Percentiles rank a stretch among this genome's conserved stretches.
These are phyloP conservation scores for Pestalotiopsis sp. DNA, from an alignment of 2,329 filamentous ascomycete species.

Conservation along the genomic window DNA sequence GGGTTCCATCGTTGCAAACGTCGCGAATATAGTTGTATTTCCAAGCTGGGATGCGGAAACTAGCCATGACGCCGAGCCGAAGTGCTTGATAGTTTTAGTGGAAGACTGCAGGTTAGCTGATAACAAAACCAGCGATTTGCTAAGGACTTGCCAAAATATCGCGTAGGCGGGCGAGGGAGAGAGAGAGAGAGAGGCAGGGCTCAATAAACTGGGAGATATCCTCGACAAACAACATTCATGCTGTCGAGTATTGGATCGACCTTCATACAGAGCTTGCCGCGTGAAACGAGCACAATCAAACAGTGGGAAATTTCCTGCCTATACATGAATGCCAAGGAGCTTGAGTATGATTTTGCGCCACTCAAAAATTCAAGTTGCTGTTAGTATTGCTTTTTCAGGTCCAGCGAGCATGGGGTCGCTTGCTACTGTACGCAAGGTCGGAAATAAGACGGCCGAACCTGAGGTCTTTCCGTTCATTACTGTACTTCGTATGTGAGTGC, in stretches of 20 bases:
- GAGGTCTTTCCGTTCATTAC: background rate
- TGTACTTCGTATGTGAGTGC: background rate
- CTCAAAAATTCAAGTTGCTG: background rate
- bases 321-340: background rate
- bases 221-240: background rate
- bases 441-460: background rate
- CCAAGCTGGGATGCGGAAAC: slow-evolving; percentile 24
- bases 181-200: background rate
- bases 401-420: background rate
- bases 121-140: background rate
- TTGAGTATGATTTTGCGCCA: background rate
- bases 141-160: background rate
- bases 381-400: background rate
- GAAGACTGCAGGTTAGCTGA: background rate
- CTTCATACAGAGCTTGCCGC: background rate
- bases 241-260: background rate
- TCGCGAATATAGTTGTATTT: slow-evolving; percentile 22
- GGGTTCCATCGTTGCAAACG: background rate
- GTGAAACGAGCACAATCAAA: background rate
- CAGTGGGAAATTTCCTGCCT: background rate
- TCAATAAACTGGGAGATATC: background rate
- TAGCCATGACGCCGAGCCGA: slow-evolving; percentile 1
- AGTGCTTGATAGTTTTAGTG: background rate
- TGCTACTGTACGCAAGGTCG: background rate
- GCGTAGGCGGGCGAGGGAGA: background rate